Percentiles rank a stretch among this genome's conserved stretches.
Evolutionary conservation across 345 rosid genomes (phyloP).

Genomic region (Salix caprea): DNA sequence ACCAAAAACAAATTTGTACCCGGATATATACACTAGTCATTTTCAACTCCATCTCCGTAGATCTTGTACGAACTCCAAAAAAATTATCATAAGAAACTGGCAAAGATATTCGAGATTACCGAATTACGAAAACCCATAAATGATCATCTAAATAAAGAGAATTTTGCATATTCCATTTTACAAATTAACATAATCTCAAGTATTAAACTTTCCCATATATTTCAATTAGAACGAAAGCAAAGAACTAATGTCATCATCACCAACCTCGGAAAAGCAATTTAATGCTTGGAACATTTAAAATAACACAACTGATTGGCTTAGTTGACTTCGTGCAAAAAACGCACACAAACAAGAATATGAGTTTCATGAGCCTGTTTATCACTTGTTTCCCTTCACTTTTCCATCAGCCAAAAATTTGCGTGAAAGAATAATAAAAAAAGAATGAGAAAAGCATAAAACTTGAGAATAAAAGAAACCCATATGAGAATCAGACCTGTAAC

Average conservation of each 20-base stretch:
- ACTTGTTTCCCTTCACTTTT: neutral
- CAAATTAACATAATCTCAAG: neutral
- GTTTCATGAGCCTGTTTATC: neutral
- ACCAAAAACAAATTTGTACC: neutral
- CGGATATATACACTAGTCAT: neutral
- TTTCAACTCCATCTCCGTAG: neutral
- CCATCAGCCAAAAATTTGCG: neutral
- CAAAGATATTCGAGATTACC: no score
- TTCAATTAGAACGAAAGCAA: neutral
- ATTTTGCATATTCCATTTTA: neutral
- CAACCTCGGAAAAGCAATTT: neutral
- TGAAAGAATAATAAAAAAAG: neutral
- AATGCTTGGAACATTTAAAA: neutral
- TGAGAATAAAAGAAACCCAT: neutral
- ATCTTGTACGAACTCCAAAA: neutral
- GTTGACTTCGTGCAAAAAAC: neutral
- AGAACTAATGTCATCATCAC: neutral
- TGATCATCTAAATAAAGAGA: neutral
- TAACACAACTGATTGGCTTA: neutral
- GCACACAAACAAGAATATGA: neutral
- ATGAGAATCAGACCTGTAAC: conserved; percentile 28
- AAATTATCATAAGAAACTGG: no score
- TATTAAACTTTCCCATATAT: no score
- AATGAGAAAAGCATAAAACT: neutral
- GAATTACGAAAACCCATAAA: neutral